phyloP scores from a whole-genome alignment of 345 rosid genomes.

The Geranium brycei region DNA sequence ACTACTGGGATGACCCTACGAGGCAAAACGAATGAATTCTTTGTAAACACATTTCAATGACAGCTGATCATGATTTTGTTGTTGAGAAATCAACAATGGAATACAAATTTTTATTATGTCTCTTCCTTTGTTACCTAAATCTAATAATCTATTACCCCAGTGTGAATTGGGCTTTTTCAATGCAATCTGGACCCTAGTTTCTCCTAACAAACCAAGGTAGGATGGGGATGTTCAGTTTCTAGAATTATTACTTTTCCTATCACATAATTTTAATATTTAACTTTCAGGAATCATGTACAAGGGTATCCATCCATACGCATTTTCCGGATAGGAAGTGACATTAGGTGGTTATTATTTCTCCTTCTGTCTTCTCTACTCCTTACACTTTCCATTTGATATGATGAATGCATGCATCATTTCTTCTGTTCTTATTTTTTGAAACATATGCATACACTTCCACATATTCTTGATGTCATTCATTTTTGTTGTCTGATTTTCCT shows the following conservation, averaged over 20 bases:
- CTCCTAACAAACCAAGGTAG: too few species aligned
- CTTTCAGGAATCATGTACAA: constrained; percentile 79
- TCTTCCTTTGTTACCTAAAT: too few species aligned
- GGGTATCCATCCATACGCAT: constrained; percentile 98
- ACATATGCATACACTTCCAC: not conserved
- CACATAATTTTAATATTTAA: constrained; percentile 4
- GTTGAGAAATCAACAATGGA: too few species aligned
- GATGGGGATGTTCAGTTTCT: too few species aligned
- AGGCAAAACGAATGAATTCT: too few species aligned
- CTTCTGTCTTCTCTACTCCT: constrained; percentile 1
- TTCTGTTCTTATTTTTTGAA: not conserved
- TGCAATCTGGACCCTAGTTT: not conserved
- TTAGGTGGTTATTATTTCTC: constrained; percentile 30
- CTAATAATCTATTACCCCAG: too few species aligned
- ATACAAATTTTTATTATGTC: too few species aligned
- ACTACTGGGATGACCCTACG: too few species aligned
- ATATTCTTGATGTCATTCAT: too few species aligned
- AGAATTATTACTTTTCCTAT: not conserved
- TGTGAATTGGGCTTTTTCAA: too few species aligned
- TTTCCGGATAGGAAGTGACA: constrained; percentile 93
- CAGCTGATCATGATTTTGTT: too few species aligned
- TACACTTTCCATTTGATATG: not conserved
- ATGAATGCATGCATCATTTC: not conserved
- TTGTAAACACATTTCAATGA: too few species aligned
- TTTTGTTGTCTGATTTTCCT: not conserved